Conservation (phyloP, 2,329 filamentous ascomycete genomes). For the Monosporascus ibericus region DNA sequence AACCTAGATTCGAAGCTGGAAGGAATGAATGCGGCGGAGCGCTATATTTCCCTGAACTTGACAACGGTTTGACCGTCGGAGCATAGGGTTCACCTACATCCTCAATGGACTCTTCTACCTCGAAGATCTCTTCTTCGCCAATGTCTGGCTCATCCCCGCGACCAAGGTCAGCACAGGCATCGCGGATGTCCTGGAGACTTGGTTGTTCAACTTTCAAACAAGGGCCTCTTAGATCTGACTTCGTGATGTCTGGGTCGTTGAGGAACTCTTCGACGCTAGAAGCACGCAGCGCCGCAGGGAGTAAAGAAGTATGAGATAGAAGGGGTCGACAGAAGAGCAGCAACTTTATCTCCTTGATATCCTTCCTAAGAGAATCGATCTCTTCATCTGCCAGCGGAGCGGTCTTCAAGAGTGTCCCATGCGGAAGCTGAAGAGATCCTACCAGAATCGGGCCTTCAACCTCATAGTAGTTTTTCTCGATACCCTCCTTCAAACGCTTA, state of each 20-base stretch:
- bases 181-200: conserved; percentile 40
- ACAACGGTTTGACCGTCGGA: too few relatives aligned
- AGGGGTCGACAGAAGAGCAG: conserved; percentile 42
- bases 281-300: conserved; percentile 37
- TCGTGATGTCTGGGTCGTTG: conserved; percentile 32
- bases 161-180: conserved; percentile 44
- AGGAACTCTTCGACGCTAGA: conserved; percentile 40
- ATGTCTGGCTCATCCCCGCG: conserved; percentile 26
- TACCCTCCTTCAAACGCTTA: conserved; percentile 32
- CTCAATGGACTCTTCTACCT: conserved; percentile 18
- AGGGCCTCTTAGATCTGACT: conserved; percentile 37
- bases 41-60: neutral
- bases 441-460: conserved; percentile 26
- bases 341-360: conserved; percentile 43
- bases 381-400: conserved; percentile 35
- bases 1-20: neutral
- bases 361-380: conserved; percentile 32
- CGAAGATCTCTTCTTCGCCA: conserved; percentile 28
- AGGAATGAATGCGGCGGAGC: neutral
- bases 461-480: conserved; percentile 27
- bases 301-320: conserved; percentile 36
- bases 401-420: conserved; percentile 24
- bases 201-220: conserved; percentile 42
- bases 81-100: conserved; percentile 4
- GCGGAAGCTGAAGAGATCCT: conserved; percentile 26